Evolutionary conservation across 805 yeast genomes (phyloP).

Genomic region (Metschnikowia gelsemii): DNA sequence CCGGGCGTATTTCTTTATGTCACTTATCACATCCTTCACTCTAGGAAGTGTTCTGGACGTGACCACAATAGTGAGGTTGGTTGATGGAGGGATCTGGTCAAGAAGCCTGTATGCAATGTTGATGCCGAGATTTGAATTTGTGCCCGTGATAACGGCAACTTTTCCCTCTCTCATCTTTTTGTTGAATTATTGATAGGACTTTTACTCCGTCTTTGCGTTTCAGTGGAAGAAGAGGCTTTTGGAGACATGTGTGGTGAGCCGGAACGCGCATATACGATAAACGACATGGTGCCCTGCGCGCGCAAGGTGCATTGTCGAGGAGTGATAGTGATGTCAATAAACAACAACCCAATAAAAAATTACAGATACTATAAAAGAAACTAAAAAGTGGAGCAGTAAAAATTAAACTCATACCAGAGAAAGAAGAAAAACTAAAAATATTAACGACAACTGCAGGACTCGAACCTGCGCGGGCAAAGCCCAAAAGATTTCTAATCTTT

Average conservation of each 20-base stretch:
- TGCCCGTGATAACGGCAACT: constrained; percentile 44
- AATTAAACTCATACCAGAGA: neutral
- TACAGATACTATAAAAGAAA: neutral
- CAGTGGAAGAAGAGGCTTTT: neutral
- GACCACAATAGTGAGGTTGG: constrained; percentile 72
- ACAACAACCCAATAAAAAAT: too few species aligned
- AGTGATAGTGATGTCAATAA: too few species aligned
- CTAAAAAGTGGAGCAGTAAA: neutral
- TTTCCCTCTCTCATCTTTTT: constrained; percentile 23
- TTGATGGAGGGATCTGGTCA: constrained; percentile 51
- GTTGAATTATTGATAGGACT: neutral
- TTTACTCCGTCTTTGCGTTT: neutral
- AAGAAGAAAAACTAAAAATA: neutral
- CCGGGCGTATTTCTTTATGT: constrained; percentile 38
- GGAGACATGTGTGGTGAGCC: neutral
- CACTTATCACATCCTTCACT: constrained; percentile 68
- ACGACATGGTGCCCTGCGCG: constrained; percentile 6
- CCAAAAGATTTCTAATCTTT: constrained; percentile 73
- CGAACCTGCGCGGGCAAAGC: constrained; percentile 80
- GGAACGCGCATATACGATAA: constrained; percentile 7
- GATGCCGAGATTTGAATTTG: constrained; percentile 71
- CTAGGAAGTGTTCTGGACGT: constrained; percentile 88
- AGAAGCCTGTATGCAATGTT: constrained; percentile 81
- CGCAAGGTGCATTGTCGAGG: constrained; percentile 2
- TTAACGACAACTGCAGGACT: constrained; percentile 69